These are phyloP conservation scores for Trichomonas gallinae DNA, from an alignment of 208 protist genomes.

Conservation along the genomic window DNA sequence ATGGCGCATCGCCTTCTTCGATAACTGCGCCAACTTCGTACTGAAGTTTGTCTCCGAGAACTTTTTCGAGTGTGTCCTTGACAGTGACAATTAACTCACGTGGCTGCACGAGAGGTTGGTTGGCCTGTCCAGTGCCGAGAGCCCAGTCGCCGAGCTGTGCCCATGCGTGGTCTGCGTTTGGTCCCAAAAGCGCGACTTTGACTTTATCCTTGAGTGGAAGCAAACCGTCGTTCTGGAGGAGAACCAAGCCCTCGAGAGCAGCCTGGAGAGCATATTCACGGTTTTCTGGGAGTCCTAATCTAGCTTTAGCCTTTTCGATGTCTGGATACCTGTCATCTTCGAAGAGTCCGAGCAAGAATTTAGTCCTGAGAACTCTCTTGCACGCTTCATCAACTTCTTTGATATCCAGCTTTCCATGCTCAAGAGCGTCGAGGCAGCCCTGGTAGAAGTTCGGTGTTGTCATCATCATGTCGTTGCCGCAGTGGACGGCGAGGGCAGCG, in stretches of 20 bases:
- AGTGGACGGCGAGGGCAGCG: neutral
- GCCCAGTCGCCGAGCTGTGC: slow-evolving; percentile 2
- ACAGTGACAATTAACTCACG: neutral
- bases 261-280: slow-evolving; percentile 25
- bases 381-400: neutral
- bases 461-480: neutral
- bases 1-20: neutral
- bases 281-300: neutral
- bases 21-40: neutral
- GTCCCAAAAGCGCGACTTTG: neutral
- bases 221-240: slow-evolving; percentile 32
- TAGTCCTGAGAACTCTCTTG: neutral
- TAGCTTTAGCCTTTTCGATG: neutral
- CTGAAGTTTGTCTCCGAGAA: neutral
- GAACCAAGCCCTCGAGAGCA: slow-evolving; percentile 20
- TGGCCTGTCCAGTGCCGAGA: neutral
- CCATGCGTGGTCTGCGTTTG: neutral
- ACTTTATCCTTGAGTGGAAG: neutral
- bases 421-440: neutral
- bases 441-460: neutral
- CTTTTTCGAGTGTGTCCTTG: neutral
- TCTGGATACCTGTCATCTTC: slow-evolving; percentile 2
- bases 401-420: neutral
- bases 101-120: neutral
- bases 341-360: neutral